Conservation (phyloP, 2,329 filamentous ascomycete species). For the Scopulariopsis brevicaulis region DNA sequence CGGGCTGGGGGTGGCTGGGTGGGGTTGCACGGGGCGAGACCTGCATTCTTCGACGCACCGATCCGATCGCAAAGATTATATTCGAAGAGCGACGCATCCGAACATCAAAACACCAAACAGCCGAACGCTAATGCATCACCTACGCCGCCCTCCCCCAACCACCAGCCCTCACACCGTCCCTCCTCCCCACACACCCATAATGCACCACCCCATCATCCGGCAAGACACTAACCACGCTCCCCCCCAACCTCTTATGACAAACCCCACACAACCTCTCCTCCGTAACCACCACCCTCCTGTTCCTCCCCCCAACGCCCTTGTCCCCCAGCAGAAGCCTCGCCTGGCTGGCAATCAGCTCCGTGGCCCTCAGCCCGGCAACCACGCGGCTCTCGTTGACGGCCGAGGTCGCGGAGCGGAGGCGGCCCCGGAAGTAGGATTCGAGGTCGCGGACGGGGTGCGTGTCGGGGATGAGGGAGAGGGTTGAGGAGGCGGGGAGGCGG, state of each 20-base stretch:
- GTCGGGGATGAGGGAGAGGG: constrained; percentile 75
- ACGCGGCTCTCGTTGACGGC: constrained; percentile 72
- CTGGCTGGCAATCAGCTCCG: constrained; percentile 69
- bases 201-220: constrained; percentile 75
- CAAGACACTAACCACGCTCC: constrained; percentile 82
- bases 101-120: neutral
- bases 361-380: constrained; percentile 63
- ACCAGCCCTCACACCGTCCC: constrained; percentile 17
- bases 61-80: neutral
- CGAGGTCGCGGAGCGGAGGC: constrained; percentile 77
- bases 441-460: constrained; percentile 67
- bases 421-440: constrained; percentile 82
- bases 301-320: constrained; percentile 39
- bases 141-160: constrained; percentile 22
- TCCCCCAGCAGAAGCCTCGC: constrained; percentile 64
- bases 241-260: constrained; percentile 85
- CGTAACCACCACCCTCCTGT: constrained; percentile 62
- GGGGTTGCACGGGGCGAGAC: neutral
- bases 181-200: constrained; percentile 59
- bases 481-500: constrained; percentile 76
- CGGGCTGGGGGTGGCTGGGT: neutral
- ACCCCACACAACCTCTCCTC: constrained; percentile 87
- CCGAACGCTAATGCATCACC: constrained; percentile 2
- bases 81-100: neutral
- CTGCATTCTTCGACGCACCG: constrained; percentile 4